phyloP scores from a whole-genome alignment of 345 rosid species.

The Eucalyptus decipiens region DNA sequence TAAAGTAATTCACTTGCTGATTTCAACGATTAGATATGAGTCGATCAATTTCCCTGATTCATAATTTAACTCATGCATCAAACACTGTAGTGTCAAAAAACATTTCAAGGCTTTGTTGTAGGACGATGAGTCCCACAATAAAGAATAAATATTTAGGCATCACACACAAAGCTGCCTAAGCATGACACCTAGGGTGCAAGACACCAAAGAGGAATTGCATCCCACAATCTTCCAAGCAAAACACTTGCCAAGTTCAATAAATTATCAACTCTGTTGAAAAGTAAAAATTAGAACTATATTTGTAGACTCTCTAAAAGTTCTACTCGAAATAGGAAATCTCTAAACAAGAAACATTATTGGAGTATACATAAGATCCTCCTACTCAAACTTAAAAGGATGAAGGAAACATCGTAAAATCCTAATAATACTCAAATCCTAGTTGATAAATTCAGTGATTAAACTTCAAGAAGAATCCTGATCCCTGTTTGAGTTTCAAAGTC shows the following conservation, averaged over 20 bases:
- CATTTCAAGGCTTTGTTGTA: not conserved
- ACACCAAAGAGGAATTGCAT: not conserved
- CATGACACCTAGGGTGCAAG: not conserved
- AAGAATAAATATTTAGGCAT: not conserved
- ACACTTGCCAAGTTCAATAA: not conserved
- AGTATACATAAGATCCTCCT: too few species aligned
- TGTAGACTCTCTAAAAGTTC: not conserved
- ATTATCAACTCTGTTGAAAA: not conserved
- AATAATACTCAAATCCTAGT: not conserved
- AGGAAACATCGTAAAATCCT: not conserved
- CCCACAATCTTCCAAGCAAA: not conserved
- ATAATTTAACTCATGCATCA: too few species aligned
- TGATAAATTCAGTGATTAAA: too few species aligned
- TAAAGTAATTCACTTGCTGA: not conserved
- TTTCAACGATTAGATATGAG: too few species aligned
- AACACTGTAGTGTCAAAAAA: not conserved
- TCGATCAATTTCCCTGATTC: too few species aligned
- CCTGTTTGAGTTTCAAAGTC: too few species aligned
- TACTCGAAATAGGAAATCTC: too few species aligned
- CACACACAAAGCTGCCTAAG: accelerated
- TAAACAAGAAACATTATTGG: too few species aligned
- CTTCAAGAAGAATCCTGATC: too few species aligned
- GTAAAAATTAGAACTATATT: not conserved
- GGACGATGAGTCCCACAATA: not conserved
- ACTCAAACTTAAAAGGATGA: too few species aligned